Evolutionary conservation across 192 early-diverging fungal genomes (phyloP).

Genomic region (Coemansia sp.): DNA sequence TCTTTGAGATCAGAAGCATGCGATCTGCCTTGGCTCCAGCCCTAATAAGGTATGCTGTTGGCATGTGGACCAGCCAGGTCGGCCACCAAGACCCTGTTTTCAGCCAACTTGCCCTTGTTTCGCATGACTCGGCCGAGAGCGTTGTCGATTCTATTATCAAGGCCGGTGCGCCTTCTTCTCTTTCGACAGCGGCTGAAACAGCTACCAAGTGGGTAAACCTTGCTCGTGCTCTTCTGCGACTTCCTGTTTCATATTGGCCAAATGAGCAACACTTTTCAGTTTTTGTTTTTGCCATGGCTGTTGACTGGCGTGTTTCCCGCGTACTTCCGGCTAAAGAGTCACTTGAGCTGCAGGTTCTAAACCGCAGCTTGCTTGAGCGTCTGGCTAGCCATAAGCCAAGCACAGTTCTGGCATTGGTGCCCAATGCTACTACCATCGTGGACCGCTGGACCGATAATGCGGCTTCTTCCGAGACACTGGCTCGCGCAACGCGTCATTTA

Average conservation of each 20-base stretch:
- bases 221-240: conserved; percentile 20
- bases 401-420: conserved; percentile 3
- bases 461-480: conserved; percentile 5
- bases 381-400: conserved; percentile 11
- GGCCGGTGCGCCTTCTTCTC: neutral
- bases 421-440: conserved; percentile 5
- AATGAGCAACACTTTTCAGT: conserved; percentile 13
- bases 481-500: conserved; percentile 17
- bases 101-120: neutral
- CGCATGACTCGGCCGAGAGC: neutral
- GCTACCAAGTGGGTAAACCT: conserved; percentile 28
- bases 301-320: conserved; percentile 30
- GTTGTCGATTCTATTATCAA: neutral
- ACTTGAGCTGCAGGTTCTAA: conserved; percentile 7
- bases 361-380: conserved; percentile 21
- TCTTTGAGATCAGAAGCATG: conserved; percentile 31
- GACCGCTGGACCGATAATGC: conserved; percentile 19
- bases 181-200: neutral
- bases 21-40: conserved; percentile 28
- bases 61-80: conserved; percentile 8
- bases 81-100: neutral
- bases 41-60: conserved; percentile 8
- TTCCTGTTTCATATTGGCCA: conserved; percentile 40
- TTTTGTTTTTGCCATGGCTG: conserved; percentile 29
- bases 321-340: neutral